Evolutionary conservation across 73 alveolate species (phyloP).

Genomic region (Breviolum minutum): DNA sequence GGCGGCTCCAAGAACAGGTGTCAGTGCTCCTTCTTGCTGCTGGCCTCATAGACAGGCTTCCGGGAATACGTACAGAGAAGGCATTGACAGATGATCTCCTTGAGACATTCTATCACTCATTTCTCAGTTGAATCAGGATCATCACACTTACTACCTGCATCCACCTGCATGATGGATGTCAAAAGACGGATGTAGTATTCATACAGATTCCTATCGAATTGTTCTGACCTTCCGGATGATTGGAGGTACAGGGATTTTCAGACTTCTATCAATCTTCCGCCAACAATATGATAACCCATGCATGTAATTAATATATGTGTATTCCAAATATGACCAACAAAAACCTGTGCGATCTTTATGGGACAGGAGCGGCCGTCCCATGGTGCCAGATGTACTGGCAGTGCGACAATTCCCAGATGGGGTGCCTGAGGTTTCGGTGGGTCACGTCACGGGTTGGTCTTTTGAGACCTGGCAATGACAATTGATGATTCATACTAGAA

Average conservation of each 20-base stretch:
- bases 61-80: neutral
- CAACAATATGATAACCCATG: neutral
- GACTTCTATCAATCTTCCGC: neutral
- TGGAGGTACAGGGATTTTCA: neutral
- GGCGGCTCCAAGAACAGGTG: neutral
- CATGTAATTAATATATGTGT: too few relatives aligned
- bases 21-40: conserved; percentile 70
- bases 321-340: neutral
- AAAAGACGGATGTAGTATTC: too few relatives aligned
- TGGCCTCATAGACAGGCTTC: conserved; percentile 74
- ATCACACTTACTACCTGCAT: too few relatives aligned
- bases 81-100: too few relatives aligned
- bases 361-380: conserved; percentile 25
- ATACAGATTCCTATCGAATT: too few relatives aligned
- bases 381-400: conserved; percentile 49
- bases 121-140: too few relatives aligned
- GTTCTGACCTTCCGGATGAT: neutral
- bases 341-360: neutral
- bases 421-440: conserved; percentile 27
- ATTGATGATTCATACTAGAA: too few relatives aligned
- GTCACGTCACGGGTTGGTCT: too few relatives aligned
- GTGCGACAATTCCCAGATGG: neutral
- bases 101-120: too few relatives aligned
- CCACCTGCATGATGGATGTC: too few relatives aligned
- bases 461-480: too few relatives aligned